Evolutionary conservation across 805 yeast genomes (phyloP).

Genomic region (Teunomyces stri): DNA sequence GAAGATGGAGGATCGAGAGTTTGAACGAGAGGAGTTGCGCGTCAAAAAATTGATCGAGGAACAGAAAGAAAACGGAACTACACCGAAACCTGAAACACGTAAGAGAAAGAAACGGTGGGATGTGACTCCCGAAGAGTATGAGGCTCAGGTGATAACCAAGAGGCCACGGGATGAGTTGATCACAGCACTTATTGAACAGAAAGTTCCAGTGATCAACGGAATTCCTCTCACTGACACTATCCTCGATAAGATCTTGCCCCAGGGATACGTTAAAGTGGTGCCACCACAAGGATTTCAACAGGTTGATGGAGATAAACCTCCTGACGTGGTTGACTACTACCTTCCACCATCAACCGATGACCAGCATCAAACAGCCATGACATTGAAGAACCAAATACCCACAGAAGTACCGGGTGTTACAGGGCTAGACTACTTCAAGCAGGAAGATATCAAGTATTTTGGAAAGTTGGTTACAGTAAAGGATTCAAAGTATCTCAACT

Average conservation of each 20-base stretch:
- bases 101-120: constrained; percentile 44
- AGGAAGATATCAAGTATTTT: constrained; percentile 70
- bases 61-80: constrained; percentile 11
- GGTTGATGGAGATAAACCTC: constrained; percentile 20
- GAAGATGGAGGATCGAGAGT: constrained; percentile 38
- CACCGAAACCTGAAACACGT: constrained; percentile 9
- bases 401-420: constrained; percentile 62
- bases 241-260: constrained; percentile 50
- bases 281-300: constrained; percentile 47
- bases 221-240: constrained; percentile 42
- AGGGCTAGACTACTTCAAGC: constrained; percentile 67
- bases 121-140: constrained; percentile 37
- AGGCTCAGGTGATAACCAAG: constrained; percentile 6
- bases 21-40: constrained; percentile 35
- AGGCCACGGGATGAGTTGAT: not conserved
- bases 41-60: constrained; percentile 22
- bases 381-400: constrained; percentile 31
- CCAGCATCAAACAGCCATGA: constrained; percentile 23
- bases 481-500: constrained; percentile 34
- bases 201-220: constrained; percentile 29
- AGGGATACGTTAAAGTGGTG: constrained; percentile 44
- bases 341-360: constrained; percentile 50
- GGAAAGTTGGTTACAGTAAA: constrained; percentile 46
- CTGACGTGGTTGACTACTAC: constrained; percentile 43
- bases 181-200: constrained; percentile 13